Evolutionary conservation across 345 rosid species (phyloP).

Genomic region (Lepidium sativum): DNA sequence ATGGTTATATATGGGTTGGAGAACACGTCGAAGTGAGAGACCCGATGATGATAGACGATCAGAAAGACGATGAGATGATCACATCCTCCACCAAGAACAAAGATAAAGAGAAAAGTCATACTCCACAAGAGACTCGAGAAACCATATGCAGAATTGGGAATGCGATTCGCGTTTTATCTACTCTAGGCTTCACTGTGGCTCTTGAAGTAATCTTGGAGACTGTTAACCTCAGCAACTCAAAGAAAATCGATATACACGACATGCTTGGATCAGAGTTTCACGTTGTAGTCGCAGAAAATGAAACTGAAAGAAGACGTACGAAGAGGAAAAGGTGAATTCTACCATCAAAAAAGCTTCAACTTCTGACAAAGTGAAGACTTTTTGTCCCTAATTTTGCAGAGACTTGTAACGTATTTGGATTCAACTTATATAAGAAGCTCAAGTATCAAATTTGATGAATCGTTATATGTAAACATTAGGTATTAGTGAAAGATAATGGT

Average conservation of each 20-base stretch:
- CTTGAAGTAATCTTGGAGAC: slow-evolving; percentile 57
- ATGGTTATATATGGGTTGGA: slow-evolving; percentile 92
- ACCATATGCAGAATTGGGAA: slow-evolving; percentile 73
- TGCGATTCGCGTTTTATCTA: slow-evolving; percentile 57
- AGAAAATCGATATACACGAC: slow-evolving; percentile 44
- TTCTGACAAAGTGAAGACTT: too few relatives aligned
- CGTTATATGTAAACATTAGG: neutral
- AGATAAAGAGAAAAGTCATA: slow-evolving; percentile 29
- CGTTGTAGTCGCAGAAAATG: slow-evolving; percentile 69
- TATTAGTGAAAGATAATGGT: neutral
- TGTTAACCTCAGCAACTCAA: slow-evolving; percentile 42
- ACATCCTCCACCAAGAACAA: slow-evolving; percentile 29
- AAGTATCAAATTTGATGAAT: neutral
- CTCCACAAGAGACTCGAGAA: slow-evolving; percentile 49
- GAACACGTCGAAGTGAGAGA: slow-evolving; percentile 67
- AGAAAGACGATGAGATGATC: slow-evolving; percentile 30
- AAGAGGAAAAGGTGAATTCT: slow-evolving; percentile 40
- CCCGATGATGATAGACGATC: slow-evolving; percentile 34
- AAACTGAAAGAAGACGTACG: slow-evolving; percentile 59
- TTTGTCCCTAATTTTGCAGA: neutral
- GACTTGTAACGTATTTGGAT: slow-evolving; percentile 3
- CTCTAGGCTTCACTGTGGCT: slow-evolving; percentile 60
- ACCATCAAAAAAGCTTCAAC: neutral
- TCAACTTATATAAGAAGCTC: neutral
- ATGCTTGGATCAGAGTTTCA: slow-evolving; percentile 85